A percentile compares a stretch with the other conserved stretches of the same genome.
Conservation (phyloP, 176 grass and related monocot genomes). For the Secale cereale region DNA sequence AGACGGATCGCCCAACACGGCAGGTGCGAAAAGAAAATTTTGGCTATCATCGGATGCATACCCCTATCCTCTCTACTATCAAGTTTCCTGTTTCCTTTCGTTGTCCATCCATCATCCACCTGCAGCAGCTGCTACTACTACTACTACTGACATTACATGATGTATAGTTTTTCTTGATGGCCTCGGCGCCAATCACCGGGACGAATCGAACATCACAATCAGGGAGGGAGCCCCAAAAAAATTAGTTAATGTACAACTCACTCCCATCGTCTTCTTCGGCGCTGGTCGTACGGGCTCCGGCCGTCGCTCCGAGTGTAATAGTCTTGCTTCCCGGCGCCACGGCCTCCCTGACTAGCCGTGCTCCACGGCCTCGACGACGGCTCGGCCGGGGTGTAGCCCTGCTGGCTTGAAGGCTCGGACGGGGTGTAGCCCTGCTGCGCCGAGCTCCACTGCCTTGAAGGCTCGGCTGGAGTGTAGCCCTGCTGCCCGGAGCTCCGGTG, state of each 20-base stretch:
- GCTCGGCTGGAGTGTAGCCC: neutral
- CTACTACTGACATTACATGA: conserved; percentile 16
- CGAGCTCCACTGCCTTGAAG: neutral
- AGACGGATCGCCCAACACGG: no score
- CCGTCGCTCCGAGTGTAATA: conserved; percentile 13
- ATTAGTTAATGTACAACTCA: conserved; percentile 29
- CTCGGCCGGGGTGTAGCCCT: neutral
- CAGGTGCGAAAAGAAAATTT: neutral
- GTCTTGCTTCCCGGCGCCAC: conserved; percentile 19
- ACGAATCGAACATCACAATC: conserved; percentile 27
- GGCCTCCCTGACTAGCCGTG: neutral
- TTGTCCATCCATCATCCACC: neutral
- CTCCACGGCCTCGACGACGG: neutral
- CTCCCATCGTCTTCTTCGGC: conserved; percentile 38
- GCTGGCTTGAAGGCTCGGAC: neutral
- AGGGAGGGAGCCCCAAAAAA: neutral
- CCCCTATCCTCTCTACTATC: neutral
- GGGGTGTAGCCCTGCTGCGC: neutral
- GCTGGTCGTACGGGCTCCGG: conserved; percentile 15
- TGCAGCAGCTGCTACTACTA: neutral
- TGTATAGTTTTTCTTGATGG: conserved; percentile 21
- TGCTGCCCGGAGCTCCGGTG: neutral
- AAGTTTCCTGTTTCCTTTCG: neutral
- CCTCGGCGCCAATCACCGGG: conserved; percentile 25
- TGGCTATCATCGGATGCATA: neutral